A percentile compares a stretch with the other conserved stretches of the same genome.
Evolutionary conservation across 1,284 basidiomycete genomes (phyloP).

Genomic region (Puccinia novopanici): DNA sequence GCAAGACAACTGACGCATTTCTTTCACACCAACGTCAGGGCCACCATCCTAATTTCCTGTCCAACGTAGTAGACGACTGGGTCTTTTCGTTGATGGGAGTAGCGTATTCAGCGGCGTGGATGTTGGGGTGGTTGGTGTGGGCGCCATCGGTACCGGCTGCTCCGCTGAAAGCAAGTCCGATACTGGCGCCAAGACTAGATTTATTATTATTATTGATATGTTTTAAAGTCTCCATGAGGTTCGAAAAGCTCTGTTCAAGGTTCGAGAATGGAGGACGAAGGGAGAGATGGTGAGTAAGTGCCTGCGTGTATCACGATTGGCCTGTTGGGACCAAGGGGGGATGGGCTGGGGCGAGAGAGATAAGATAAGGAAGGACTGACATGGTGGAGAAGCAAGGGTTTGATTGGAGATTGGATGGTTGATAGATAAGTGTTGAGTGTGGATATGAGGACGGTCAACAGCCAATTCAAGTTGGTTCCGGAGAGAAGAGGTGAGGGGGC

Average conservation of each 20-base stretch:
- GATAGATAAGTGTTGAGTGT: neutral
- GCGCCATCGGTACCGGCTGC: slow-evolving; percentile 51
- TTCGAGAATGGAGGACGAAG: too few species aligned
- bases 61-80: slow-evolving; percentile 51
- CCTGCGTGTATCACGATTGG: too few species aligned
- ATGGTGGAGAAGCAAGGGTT: neutral
- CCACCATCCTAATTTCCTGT: slow-evolving; percentile 38
- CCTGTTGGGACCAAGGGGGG: too few species aligned
- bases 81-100: slow-evolving; percentile 32
- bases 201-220: slow-evolving; percentile 33
- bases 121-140: neutral
- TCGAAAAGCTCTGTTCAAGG: slow-evolving; percentile 4
- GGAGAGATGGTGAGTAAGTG: too few species aligned
- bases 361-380: slow-evolving; percentile 3
- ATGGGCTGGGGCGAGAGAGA: neutral
- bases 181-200: slow-evolving; percentile 51
- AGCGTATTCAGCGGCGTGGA: slow-evolving; percentile 28
- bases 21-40: slow-evolving; percentile 46
- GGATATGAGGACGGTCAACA: neutral
- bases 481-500: neutral
- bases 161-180: slow-evolving; percentile 49
- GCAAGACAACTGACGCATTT: slow-evolving; percentile 50
- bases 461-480: neutral
- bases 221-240: slow-evolving; percentile 47
- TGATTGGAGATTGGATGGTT: neutral